These are phyloP conservation scores for Fusarium subtropicale DNA, from an alignment of 2,329 filamentous ascomycete genomes.

Conservation along the genomic window DNA sequence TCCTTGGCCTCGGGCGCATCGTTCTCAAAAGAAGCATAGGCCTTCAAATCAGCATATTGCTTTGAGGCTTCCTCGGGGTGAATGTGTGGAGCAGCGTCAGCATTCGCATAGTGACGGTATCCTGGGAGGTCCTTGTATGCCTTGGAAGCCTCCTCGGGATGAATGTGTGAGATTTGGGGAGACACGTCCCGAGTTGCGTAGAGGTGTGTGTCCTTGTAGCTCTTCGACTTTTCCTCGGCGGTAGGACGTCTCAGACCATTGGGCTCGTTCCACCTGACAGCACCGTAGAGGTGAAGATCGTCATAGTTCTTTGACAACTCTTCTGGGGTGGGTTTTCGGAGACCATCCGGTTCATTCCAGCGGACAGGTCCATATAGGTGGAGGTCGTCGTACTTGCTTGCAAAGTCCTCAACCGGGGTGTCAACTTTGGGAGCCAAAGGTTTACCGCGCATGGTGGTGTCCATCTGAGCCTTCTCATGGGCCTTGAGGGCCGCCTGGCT, in stretches of 20 bases:
- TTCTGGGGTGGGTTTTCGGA: constrained; percentile 49
- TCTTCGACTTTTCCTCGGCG: constrained; percentile 55
- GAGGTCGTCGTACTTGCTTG: constrained; percentile 57
- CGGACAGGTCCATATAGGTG: constrained; percentile 53
- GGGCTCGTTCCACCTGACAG: constrained; percentile 54
- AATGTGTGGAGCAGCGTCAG: constrained; percentile 39
- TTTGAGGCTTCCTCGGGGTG: constrained; percentile 54
- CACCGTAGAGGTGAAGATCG: constrained; percentile 53
- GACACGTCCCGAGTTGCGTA: constrained; percentile 48
- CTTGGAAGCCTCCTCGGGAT: constrained; percentile 49
- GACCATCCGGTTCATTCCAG: constrained; percentile 57
- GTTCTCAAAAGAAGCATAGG: constrained; percentile 50
- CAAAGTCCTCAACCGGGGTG: constrained; percentile 43
- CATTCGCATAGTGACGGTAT: constrained; percentile 47
- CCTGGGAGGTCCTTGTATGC: constrained; percentile 47
- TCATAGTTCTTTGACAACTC: constrained; percentile 55
- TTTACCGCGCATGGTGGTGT: constrained; percentile 51
- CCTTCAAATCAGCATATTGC: constrained; percentile 52
- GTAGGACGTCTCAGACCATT: constrained; percentile 49
- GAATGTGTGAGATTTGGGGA: constrained; percentile 29
- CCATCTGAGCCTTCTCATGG: constrained; percentile 47
- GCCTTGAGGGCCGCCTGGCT: constrained; percentile 49
- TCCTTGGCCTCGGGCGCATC: constrained; percentile 37
- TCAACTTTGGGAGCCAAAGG: constrained; percentile 54
- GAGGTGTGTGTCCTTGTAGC: constrained; percentile 53